Evolutionary conservation across 1,284 basidiomycete genomes (phyloP).

Genomic region (Gomphus sp.): DNA sequence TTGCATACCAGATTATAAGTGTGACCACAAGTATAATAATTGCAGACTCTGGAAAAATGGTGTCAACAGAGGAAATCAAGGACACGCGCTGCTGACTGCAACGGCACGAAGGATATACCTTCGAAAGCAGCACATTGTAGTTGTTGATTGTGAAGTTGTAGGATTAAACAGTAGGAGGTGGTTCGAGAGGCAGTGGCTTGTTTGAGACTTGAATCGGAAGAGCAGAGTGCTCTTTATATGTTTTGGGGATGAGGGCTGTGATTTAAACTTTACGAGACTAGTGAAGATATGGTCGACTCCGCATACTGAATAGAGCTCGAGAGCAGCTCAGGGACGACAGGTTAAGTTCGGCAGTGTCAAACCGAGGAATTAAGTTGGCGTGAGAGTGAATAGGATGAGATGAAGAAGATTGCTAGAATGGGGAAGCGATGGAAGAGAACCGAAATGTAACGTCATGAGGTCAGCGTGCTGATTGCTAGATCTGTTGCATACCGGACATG

Average conservation of each 20-base stretch:
- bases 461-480: background rate
- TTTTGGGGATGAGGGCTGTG: background rate
- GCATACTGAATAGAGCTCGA: constrained; percentile 1
- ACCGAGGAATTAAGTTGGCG: constrained; percentile 6
- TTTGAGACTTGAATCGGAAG: background rate
- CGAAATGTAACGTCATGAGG: constrained; percentile 4
- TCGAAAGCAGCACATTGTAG: constrained; percentile 48
- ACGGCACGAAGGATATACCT: constrained; percentile 30
- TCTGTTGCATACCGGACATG: background rate
- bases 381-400: constrained; percentile 6
- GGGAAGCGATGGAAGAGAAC: constrained; percentile 3
- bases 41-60: constrained; percentile 35
- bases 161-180: constrained; percentile 2
- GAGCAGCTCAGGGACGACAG: constrained; percentile 5
- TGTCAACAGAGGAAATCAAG: constrained; percentile 9
- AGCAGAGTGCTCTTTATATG: background rate
- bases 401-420: background rate
- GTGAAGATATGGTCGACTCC: constrained; percentile 5
- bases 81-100: background rate
- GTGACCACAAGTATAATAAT: constrained; percentile 52
- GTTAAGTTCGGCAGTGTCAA: background rate
- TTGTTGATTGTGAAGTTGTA: constrained; percentile 8
- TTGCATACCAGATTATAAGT: constrained; percentile 38
- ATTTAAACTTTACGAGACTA: constrained; percentile 4
- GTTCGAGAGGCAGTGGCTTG: background rate